Evolutionary conservation across 306 rosid species (phyloP).

Genomic region (Gynostemma pentaphyllum): DNA sequence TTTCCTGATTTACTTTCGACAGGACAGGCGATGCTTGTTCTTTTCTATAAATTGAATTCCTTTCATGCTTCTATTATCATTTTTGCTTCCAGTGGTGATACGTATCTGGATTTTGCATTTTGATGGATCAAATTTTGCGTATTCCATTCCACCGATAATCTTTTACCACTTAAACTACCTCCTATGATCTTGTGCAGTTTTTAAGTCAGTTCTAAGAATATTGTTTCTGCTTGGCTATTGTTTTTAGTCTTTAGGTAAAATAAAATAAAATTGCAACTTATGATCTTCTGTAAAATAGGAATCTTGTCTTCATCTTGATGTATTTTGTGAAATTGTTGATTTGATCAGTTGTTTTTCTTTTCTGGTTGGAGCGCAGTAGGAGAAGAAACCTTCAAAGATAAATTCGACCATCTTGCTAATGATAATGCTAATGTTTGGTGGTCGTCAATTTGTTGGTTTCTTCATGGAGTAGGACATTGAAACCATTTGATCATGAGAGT

Average conservation of each 20-base stretch:
- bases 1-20: not conserved
- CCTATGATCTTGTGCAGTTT: too few species aligned
- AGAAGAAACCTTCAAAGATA: slow-evolving; percentile 4
- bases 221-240: not conserved
- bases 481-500: not conserved
- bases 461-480: not conserved
- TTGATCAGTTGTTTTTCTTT: not conserved
- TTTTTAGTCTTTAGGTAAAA: not conserved
- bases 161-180: too few species aligned
- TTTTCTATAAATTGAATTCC: too few species aligned
- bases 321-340: not conserved
- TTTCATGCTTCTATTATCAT: too few species aligned
- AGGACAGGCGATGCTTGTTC: too few species aligned
- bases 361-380: not conserved
- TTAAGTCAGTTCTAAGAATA: not conserved
- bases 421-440: too few species aligned
- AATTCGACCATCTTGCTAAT: not conserved
- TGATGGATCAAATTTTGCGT: not conserved
- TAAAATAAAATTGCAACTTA: too few species aligned
- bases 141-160: not conserved
- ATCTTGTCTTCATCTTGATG: not conserved
- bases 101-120: too few species aligned
- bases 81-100: too few species aligned
- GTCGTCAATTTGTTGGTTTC: not conserved
- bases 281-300: not conserved